These are phyloP conservation scores for Pseudonitzschia multiseries DNA, from an alignment of 108 stramenopile genomes.

Conservation along the genomic window DNA sequence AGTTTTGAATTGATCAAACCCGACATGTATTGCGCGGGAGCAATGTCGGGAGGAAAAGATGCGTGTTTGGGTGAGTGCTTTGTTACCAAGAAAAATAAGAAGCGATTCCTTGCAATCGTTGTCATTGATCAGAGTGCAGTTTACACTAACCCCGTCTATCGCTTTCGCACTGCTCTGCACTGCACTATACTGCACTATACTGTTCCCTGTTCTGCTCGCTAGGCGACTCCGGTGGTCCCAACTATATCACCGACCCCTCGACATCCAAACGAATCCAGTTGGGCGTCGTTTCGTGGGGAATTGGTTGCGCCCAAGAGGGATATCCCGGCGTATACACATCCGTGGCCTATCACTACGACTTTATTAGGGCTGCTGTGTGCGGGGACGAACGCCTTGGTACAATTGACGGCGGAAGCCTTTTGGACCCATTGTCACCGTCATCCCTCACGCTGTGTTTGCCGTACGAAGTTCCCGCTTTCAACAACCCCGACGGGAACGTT, in stretches of 20 bases:
- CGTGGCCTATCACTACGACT: constrained; percentile 28
- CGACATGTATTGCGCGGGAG: constrained; percentile 12
- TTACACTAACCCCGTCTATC: background rate
- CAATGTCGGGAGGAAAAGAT: constrained; percentile 3
- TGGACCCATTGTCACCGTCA: background rate
- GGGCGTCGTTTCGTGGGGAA: constrained; percentile 51
- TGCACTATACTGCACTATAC: too few species aligned
- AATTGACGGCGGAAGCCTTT: background rate
- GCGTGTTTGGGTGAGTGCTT: constrained; percentile 7
- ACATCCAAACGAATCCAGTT: constrained; percentile 16
- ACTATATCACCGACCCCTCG: constrained; percentile 17
- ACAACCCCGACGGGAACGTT: background rate
- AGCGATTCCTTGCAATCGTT: too few species aligned
- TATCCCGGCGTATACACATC: constrained; percentile 44
- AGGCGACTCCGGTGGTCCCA: constrained; percentile 61
- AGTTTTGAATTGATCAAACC: background rate
- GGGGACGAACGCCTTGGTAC: constrained; percentile 1
- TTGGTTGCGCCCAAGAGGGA: constrained; percentile 38
- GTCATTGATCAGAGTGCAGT: too few species aligned
- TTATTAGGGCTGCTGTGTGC: constrained; percentile 25
- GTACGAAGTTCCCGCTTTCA: background rate
- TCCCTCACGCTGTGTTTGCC: background rate
- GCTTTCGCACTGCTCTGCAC: background rate
- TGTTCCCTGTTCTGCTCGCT: background rate
- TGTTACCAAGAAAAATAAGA: background rate